phyloP scores from a whole-genome alignment of 2,329 filamentous ascomycete genomes.

The Penicillium sp. region DNA sequence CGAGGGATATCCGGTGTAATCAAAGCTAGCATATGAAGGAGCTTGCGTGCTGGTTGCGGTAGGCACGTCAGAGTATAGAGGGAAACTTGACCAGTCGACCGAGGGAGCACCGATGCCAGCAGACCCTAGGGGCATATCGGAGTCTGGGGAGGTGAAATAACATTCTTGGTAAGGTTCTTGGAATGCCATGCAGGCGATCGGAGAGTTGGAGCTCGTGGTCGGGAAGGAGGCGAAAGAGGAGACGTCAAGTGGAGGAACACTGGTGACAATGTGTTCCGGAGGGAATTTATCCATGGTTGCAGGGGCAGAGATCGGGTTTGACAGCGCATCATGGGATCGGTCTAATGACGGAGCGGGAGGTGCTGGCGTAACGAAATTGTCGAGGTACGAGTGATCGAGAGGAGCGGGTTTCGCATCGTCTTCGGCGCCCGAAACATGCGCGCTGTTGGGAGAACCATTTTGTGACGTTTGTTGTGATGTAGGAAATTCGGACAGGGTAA shows the following conservation, averaged over 20 bases:
- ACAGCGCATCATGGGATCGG: constrained; percentile 19
- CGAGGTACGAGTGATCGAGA: constrained; percentile 36
- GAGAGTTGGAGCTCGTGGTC: constrained; percentile 34
- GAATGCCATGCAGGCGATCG: constrained; percentile 37
- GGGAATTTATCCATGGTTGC: constrained; percentile 30
- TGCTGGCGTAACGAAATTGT: constrained; percentile 27
- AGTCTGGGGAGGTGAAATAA: constrained; percentile 47
- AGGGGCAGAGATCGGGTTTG: constrained; percentile 29
- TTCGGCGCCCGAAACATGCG: constrained; percentile 26
- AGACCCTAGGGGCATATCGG: constrained; percentile 41
- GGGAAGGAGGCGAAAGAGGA: constrained; percentile 39
- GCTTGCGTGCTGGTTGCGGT: constrained; percentile 45
- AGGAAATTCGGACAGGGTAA: constrained; percentile 22
- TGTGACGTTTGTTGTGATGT: constrained; percentile 29
- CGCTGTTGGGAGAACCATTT: constrained; percentile 48
- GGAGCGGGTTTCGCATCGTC: constrained; percentile 29
- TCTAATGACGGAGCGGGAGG: constrained; percentile 26
- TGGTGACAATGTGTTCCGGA: constrained; percentile 36
- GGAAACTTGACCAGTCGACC: constrained; percentile 52
- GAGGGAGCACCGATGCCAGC: constrained; percentile 43
- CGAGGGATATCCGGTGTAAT: constrained; percentile 43
- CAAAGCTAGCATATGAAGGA: constrained; percentile 49
- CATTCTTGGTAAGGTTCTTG: constrained; percentile 41
- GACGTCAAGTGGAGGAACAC: constrained; percentile 40
- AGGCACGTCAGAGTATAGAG: constrained; percentile 41